Base-by-base conservation (phyloP, 1,284 basidiomycete species). In the Austroboletus novae-zelandiae region DNA sequence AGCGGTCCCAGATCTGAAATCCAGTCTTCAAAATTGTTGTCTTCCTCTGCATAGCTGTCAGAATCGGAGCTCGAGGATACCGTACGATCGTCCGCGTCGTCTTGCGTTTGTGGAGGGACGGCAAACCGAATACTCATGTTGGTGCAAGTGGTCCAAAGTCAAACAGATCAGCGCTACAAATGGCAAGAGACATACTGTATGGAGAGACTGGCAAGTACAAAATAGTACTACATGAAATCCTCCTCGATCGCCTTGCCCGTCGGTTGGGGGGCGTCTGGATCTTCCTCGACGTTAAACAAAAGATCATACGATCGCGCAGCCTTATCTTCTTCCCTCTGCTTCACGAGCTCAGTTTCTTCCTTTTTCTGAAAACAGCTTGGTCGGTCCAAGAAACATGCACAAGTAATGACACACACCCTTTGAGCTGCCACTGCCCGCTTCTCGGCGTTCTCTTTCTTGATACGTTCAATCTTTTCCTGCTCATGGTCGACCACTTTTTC, bases 401-500 rank as follows among this genome's bases (percentile, higher is more conserved):
- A 44, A 18, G 48, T 41, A 17, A 29, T 40, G 14, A 54, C 56
- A 31, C 41, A 11, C 48, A 84, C 89, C 76, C 80, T 80, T 46
- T 81, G 79, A 2, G 73, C 74, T 1, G 89, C 91, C 2, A 77
- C 80, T 0, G 73, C 77, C 48, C 89, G 81, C 58, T 89, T 87
- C 32, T 73, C 71, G 5, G 83, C 79, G 30, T 78, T 83, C 69
- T 95, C 92, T 50, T 76, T 75, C 61, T 91, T 88, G 54, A 91
- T 68, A n/a, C 94, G 79, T 17, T 94, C 93, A 40, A 93, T 75
- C 17, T 80, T 77, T 60, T 97, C 94, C 51, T 89, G 81, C 66
- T 98, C 95, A 61, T 97, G 94, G 62, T 98, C 92, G 4, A 98
- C 93, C 46, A 83, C 78, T 37, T 77, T 78, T 69, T 91, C 91